phyloP scores from a whole-genome alignment of 2,329 filamentous ascomycete genomes.

The Sporothrix pseudoabietina region DNA sequence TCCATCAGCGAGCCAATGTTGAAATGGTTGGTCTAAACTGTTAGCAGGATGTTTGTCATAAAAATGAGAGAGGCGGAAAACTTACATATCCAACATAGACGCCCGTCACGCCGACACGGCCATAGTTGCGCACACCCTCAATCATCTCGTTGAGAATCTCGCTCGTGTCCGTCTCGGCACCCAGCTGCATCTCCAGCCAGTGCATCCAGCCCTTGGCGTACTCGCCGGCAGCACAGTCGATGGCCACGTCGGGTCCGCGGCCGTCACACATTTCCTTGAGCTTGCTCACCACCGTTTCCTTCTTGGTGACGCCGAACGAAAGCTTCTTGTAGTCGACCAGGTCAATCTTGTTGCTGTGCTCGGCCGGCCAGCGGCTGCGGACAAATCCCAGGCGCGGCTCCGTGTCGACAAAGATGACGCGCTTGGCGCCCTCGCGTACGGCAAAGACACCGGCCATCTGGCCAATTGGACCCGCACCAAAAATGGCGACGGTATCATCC shows the following conservation, averaged over 20 bases:
- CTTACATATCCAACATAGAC: conserved; percentile 63
- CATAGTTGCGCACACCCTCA: conserved; percentile 69
- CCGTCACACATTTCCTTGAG: conserved; percentile 73
- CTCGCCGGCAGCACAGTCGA: conserved; percentile 67
- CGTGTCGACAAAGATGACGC: conserved; percentile 78
- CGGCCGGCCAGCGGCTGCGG: conserved; percentile 59
- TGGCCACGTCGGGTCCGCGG: conserved; percentile 71
- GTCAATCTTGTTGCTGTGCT: conserved; percentile 59
- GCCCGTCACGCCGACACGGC: conserved; percentile 76
- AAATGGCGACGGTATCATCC: conserved; percentile 77
- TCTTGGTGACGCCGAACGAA: conserved; percentile 58
- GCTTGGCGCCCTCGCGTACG: conserved; percentile 69
- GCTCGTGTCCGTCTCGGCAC: conserved; percentile 80
- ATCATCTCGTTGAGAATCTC: conserved; percentile 83
- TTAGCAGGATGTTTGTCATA: background rate
- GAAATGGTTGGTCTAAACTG: conserved; percentile 70
- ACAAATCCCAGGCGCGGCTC: conserved; percentile 71
- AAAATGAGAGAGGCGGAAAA: conserved; percentile 24
- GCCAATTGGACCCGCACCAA: conserved; percentile 83
- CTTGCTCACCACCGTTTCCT: conserved; percentile 66
- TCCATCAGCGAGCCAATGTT: conserved; percentile 85
- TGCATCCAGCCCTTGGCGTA: conserved; percentile 65
- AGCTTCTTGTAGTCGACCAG: conserved; percentile 68
- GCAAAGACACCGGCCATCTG: conserved; percentile 81
- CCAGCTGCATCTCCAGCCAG: conserved; percentile 60